Base-by-base conservation (phyloP, 495 filamentous ascomycete genomes). In the Hyaloscypha variabilis region DNA sequence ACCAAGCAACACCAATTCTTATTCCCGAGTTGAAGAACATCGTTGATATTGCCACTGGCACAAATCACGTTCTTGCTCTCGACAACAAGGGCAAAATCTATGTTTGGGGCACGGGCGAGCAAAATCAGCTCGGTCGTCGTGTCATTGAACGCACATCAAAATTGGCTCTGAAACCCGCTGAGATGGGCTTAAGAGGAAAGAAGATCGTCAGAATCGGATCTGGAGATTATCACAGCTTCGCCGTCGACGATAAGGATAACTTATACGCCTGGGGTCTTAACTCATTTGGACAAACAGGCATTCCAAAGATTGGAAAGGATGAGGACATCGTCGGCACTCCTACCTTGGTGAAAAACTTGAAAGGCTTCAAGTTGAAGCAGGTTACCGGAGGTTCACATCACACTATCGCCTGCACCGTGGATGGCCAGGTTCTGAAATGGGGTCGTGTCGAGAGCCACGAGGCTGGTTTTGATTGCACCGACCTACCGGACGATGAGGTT, bases 211-310 rank as follows among this genome's bases (percentile, higher is more conserved):
- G 80, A 53, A 79, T 94, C 53, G 81, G 77, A 8, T 82, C 81
- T 64, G 91, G 91, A 50, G 80, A 83, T n/a, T 88, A 90, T 75
- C 89, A 92, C 76, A 85, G 81, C 66, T 91, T 97, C 68, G 91
- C 92, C 50, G 81, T 97, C 64, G 87, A 90, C 76, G 79, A 83
- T 23, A 83, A 88, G 46, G 88, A 85, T 36, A 82, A 88, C 31
- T 87, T 95, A 63, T 94, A 85, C 76, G 81, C 88, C 24, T 98
- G 93, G 92, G 94, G 94, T 6, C 77, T 93, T 39, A 98, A 97
- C 78, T 91, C 88, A 73, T 96, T 90, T 72, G 90, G 88, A 54
- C 88, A 94, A 75, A 91, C 89, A 11, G 95, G 91, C 52, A 42
- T 71, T 46, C 31, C 57, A 13, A 72, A 69, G 28, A 79, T 81